phyloP scores from a whole-genome alignment of 73 alveolate genomes.

The Paramecium sexaurelia region DNA sequence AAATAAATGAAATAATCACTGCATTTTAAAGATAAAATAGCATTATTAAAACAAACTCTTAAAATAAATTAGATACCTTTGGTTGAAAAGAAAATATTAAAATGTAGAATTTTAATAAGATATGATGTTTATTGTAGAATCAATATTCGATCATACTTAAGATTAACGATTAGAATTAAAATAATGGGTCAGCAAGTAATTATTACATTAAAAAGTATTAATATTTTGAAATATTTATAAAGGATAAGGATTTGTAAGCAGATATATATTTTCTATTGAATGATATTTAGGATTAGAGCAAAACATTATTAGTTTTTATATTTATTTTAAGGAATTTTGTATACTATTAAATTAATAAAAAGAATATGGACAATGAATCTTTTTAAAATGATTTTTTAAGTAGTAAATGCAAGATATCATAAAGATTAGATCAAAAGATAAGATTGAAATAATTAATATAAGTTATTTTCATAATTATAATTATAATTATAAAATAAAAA shows the following conservation, averaged over 20 bases:
- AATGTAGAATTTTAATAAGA: slow-evolving; percentile 96
- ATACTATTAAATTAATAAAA: no score
- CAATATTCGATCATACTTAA: slow-evolving; percentile 85
- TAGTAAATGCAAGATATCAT: slow-evolving; percentile 90
- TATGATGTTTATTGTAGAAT: slow-evolving; percentile 86
- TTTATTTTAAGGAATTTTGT: no score
- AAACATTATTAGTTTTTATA: no score
- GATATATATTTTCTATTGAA: slow-evolving; percentile 92
- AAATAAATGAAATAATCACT: slow-evolving; percentile 85
- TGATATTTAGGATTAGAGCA: no score
- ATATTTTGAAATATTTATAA: no score
- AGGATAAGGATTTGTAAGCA: slow-evolving; percentile 84
- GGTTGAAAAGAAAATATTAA: slow-evolving; percentile 88
- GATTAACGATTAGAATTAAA: slow-evolving; percentile 68
- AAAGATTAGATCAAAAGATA: slow-evolving; percentile 91
- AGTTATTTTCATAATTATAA: neutral
- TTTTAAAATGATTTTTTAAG: slow-evolving; percentile 95
- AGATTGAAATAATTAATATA: neutral
- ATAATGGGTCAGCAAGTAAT: slow-evolving; percentile 54
- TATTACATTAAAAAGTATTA: neutral
- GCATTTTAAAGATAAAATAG: slow-evolving; percentile 80
- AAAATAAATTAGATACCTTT: slow-evolving; percentile 83
- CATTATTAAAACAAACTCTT: slow-evolving; percentile 91
- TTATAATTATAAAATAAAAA: neutral
- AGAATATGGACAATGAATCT: slow-evolving; percentile 91